Base-by-base conservation (phyloP, 2,329 filamentous ascomycete species). In the Fusarium decemcellulare region DNA sequence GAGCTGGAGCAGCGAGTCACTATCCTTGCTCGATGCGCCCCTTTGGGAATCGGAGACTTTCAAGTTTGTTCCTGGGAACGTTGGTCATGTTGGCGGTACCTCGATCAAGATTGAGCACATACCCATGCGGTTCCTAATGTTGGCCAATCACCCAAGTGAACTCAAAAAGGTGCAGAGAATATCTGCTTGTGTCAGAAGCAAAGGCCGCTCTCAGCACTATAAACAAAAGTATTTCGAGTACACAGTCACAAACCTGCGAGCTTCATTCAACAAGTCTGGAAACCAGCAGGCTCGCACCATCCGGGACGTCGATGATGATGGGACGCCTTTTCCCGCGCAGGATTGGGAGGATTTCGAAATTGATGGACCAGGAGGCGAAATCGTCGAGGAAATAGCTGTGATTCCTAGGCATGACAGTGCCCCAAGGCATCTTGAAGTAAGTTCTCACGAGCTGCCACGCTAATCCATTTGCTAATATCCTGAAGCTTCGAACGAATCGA, bases 401-500 rank as follows among this genome's bases (percentile, higher is more conserved):
- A 7, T 37, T 6, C 9, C 10, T 16, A n/a, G 30, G 0, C 12
- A 23, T 27, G 14, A 9, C 2, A 11, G 18, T 15, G 5, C 8
- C 6, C 32, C 32, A 3, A 4, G 27, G 4, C 48, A n/a, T 10
- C 32, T 51, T 4, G 8, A 37, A 12, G 32, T 51, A 18, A 37
- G 32, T 51, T 8, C 8, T 11, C 8, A 7, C 30, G 8, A 50
- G 0, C 30, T 1, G 2, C 30, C 8, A 2, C 2, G 46, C 36
- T 11, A 2, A 50, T 34, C 16, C 11, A 9, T 8, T 16, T 50
- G 11, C 32, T 8, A 7, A 12, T n/a, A 1, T 15, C 8, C 15
- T 23, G 16, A 36, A 50, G 46, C 30, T 50, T 10, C 30, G 46
- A 50, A 50, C 46, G 8, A 50, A 50, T 32, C 46, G 46, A 50